These are phyloP conservation scores for Eucalyptus virginea DNA, from an alignment of 345 rosid genomes.

Conservation along the genomic window DNA sequence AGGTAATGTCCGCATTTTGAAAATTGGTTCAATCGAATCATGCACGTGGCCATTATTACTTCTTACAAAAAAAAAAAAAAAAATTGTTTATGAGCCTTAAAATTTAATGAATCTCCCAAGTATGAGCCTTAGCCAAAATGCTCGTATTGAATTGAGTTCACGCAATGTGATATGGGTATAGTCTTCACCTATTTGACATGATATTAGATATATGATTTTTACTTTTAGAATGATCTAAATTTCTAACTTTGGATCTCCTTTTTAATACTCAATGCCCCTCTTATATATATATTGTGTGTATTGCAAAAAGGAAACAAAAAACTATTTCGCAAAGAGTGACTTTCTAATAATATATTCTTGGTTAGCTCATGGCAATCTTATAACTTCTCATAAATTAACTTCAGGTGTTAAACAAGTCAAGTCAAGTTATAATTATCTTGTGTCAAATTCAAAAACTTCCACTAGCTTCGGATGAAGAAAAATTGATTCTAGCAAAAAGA, in stretches of 20 bases:
- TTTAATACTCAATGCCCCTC: neutral
- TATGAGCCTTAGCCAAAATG: neutral
- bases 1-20: neutral
- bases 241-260: neutral
- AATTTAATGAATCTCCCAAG: neutral
- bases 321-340: neutral
- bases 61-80: too few relatives aligned
- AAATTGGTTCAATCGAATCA: too few relatives aligned
- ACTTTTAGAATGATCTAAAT: neutral
- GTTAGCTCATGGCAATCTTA: neutral
- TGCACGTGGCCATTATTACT: fast-evolving
- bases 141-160: neutral
- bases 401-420: neutral
- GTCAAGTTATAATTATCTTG: neutral
- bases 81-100: neutral
- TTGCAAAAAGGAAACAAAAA: neutral
- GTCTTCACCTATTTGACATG: too few relatives aligned
- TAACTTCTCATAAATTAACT: neutral
- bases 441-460: neutral
- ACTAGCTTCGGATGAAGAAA: neutral
- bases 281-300: too few relatives aligned
- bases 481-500: neutral
- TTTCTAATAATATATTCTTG: neutral
- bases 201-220: neutral
- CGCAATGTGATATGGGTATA: too few relatives aligned